Percentiles rank a stretch among this genome's conserved stretches.
Conservation (phyloP, 106 monocot genomes). For the Hemerocallis citrina region DNA sequence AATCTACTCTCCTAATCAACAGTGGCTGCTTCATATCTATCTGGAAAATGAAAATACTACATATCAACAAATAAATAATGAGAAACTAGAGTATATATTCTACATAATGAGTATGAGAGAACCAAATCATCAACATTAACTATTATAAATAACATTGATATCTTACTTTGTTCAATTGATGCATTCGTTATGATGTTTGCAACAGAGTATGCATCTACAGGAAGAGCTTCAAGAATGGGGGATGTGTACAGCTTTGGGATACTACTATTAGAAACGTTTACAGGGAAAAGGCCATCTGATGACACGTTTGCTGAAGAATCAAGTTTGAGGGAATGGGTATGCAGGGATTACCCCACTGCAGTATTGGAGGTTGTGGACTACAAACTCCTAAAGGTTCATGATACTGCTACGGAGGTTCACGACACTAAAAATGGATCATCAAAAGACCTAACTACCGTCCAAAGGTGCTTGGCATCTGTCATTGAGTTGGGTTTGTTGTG, state of each 20-base stretch:
- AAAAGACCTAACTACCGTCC: not conserved
- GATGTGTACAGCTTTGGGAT: conserved; percentile 23
- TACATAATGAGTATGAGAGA: too few relatives aligned
- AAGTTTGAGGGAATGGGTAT: conserved; percentile 14
- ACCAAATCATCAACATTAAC: too few relatives aligned
- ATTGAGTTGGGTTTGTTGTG: too few relatives aligned
- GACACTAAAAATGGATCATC: not conserved
- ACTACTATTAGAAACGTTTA: conserved; percentile 12
- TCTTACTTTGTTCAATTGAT: too few relatives aligned
- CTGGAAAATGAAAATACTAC: too few relatives aligned
- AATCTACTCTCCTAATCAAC: too few relatives aligned
- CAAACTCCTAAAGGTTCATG: not conserved
- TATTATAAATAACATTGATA: too few relatives aligned
- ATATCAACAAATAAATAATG: too few relatives aligned
- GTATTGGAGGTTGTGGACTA: conserved; percentile 2
- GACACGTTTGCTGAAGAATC: conserved; percentile 9
- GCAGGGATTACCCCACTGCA: not conserved
- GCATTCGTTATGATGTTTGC: too few relatives aligned
- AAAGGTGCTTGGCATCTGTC: too few relatives aligned
- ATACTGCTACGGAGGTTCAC: not conserved
- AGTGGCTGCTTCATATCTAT: too few relatives aligned
- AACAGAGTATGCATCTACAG: conserved; percentile 12
- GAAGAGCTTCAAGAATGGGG: conserved; percentile 11
- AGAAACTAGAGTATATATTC: too few relatives aligned
- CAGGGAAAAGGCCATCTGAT: conserved; percentile 15